These are phyloP conservation scores for Noccaea caerulescens DNA, from an alignment of 345 rosid genomes.

Conservation along the genomic window DNA sequence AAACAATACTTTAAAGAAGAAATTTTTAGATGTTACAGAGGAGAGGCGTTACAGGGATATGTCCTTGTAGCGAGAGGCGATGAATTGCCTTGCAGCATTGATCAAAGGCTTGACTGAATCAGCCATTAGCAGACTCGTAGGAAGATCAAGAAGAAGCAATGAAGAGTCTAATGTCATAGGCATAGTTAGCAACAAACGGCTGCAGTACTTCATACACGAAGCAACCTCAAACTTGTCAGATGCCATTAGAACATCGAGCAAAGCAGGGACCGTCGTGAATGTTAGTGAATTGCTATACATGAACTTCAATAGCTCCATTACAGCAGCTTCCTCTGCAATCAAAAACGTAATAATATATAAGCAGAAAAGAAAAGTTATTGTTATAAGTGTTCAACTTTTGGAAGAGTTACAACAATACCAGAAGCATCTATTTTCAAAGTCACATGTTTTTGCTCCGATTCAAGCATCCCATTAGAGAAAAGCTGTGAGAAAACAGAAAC, in stretches of 20 bases:
- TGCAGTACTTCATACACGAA: slow-evolving; percentile 84
- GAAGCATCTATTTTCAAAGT: slow-evolving; percentile 73
- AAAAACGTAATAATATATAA: not conserved
- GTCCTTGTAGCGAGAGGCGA: slow-evolving; percentile 63
- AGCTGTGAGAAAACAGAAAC: slow-evolving; percentile 48
- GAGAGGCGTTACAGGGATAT: slow-evolving; percentile 49
- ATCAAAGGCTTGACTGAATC: slow-evolving; percentile 80
- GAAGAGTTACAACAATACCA: slow-evolving; percentile 47
- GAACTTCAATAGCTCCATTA: slow-evolving; percentile 77
- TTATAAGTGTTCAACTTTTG: not conserved
- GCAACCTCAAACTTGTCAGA: slow-evolving; percentile 89
- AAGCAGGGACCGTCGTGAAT: slow-evolving; percentile 51
- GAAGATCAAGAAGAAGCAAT: slow-evolving; percentile 77
- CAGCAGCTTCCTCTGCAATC: slow-evolving; percentile 73
- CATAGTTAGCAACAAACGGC: slow-evolving; percentile 57
- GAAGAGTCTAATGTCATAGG: slow-evolving; percentile 84
- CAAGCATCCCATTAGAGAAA: slow-evolving; percentile 82
- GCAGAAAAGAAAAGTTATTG: not conserved
- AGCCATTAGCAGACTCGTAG: slow-evolving; percentile 64
- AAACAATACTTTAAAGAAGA: too few species aligned
- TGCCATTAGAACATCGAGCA: slow-evolving; percentile 74
- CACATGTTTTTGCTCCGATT: slow-evolving; percentile 67
- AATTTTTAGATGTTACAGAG: too few species aligned
- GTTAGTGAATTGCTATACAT: slow-evolving; percentile 67
- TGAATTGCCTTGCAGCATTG: slow-evolving; percentile 71